Percentiles rank a stretch among this genome's conserved stretches.
Evolutionary conservation across 495 filamentous ascomycete genomes (phyloP).

Genomic region (Neurospora sp.): DNA sequence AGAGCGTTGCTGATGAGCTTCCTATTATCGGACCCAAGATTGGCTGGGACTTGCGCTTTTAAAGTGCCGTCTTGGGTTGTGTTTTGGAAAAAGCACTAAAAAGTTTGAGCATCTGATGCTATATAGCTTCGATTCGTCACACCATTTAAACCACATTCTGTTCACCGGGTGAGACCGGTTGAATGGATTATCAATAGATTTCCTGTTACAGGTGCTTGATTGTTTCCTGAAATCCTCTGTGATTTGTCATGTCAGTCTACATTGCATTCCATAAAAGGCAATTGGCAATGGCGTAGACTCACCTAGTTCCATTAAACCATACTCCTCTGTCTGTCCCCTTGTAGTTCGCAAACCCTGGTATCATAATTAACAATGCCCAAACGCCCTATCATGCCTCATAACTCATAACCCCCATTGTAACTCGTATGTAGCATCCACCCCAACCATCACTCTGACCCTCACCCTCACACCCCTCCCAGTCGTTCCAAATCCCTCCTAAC

Average conservation of each 20-base stretch:
- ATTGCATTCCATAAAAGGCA: too few relatives aligned
- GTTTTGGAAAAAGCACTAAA: background rate
- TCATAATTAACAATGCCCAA: too few relatives aligned
- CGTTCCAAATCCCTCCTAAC: slow-evolving; percentile 48
- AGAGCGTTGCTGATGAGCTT: slow-evolving; percentile 92
- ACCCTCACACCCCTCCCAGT: slow-evolving; percentile 23
- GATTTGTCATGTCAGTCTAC: too few relatives aligned
- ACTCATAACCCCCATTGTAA: too few relatives aligned
- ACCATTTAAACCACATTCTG: background rate
- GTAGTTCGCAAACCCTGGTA: too few relatives aligned
- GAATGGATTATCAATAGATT: background rate
- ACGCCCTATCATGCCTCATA: too few relatives aligned
- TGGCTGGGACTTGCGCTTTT: slow-evolving; percentile 87
- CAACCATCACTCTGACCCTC: too few relatives aligned
- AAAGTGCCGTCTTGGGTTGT: slow-evolving; percentile 5
- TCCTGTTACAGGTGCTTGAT: background rate
- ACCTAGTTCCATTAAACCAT: too few relatives aligned
- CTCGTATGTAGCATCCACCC: too few relatives aligned
- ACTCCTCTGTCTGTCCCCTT: too few relatives aligned
- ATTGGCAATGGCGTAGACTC: too few relatives aligned
- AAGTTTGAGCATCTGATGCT: background rate
- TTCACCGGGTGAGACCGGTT: background rate
- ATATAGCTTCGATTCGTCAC: background rate
- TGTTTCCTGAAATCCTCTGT: background rate
- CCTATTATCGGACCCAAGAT: slow-evolving; percentile 83